Evolutionary conservation across 768 basidiomycete genomes (phyloP).

Genomic region (Dioszegia crocea): DNA sequence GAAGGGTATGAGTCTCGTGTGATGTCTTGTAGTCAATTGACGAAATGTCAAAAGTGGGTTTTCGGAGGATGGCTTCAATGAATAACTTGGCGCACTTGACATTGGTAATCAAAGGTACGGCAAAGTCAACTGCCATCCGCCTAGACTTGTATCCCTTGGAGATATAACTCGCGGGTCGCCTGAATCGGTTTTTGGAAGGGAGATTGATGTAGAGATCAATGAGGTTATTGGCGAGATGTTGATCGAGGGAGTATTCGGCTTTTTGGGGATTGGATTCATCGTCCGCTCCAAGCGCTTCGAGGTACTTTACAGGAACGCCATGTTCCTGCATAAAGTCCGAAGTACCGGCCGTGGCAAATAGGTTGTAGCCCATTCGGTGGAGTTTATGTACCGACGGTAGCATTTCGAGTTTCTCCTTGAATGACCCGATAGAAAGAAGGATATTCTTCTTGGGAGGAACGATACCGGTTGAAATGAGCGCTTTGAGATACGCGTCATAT

Average conservation of each 20-base stretch:
- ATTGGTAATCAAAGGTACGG: constrained; percentile 93
- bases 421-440: constrained; percentile 91
- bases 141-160: constrained; percentile 96
- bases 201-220: constrained; percentile 99
- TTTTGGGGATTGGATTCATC: constrained; percentile 73
- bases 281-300: constrained; percentile 69
- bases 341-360: constrained; percentile 95
- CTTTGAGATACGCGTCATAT: constrained; percentile 98
- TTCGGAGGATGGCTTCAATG: constrained; percentile 70
- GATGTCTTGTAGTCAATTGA: constrained; percentile 90
- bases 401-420: constrained; percentile 94
- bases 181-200: constrained; percentile 94
- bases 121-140: constrained; percentile 98
- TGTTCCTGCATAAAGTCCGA: constrained; percentile 96
- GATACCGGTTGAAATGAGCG: constrained; percentile 92
- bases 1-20: constrained; percentile 81
- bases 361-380: constrained; percentile 85
- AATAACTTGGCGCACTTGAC: constrained; percentile 98
- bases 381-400: constrained; percentile 92
- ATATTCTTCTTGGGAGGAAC: constrained; percentile 92
- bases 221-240: constrained; percentile 85
- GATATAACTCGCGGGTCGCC: constrained; percentile 92
- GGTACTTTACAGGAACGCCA: constrained; percentile 94
- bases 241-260: constrained; percentile 93
- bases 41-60: constrained; percentile 83